Conservation (phyloP, 176 grass and related monocot species). For the Aegilops sharonensis region DNA sequence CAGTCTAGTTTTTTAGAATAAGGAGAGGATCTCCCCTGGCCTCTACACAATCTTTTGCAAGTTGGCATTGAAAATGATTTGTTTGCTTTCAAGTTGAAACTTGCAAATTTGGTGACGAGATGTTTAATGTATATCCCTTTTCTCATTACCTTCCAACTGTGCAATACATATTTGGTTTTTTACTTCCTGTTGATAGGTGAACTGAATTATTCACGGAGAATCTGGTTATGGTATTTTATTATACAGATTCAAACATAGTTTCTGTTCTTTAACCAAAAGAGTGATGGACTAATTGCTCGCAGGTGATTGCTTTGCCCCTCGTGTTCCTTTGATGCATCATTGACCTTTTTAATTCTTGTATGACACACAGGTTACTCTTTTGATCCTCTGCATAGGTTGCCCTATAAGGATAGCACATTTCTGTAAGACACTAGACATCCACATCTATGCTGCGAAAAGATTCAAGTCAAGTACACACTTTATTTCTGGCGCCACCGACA, state of each 20-base stretch:
- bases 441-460: slow-evolving; percentile 42
- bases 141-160: neutral
- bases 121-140: neutral
- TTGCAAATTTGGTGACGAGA: neutral
- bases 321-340: neutral
- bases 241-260: slow-evolving; percentile 81
- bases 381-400: slow-evolving; percentile 45
- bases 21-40: neutral
- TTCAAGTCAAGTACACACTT: slow-evolving; percentile 53
- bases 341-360: neutral
- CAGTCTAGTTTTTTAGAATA: neutral
- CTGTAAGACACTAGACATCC: slow-evolving; percentile 36
- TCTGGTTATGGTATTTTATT: slow-evolving; percentile 77
- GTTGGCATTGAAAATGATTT: neutral
- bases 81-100: neutral
- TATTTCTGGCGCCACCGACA: slow-evolving; percentile 52
- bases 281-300: neutral
- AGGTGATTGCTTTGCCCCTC: slow-evolving; percentile 37
- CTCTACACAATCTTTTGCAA: neutral
- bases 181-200: slow-evolving; percentile 29
- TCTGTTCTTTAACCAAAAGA: neutral
- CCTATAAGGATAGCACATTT: slow-evolving; percentile 52
- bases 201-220: slow-evolving; percentile 81
- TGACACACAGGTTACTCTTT: neutral
- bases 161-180: neutral